These are phyloP conservation scores for Paracoccidioides brasiliensis DNA, from an alignment of 2,329 filamentous ascomycete genomes.

Conservation along the genomic window DNA sequence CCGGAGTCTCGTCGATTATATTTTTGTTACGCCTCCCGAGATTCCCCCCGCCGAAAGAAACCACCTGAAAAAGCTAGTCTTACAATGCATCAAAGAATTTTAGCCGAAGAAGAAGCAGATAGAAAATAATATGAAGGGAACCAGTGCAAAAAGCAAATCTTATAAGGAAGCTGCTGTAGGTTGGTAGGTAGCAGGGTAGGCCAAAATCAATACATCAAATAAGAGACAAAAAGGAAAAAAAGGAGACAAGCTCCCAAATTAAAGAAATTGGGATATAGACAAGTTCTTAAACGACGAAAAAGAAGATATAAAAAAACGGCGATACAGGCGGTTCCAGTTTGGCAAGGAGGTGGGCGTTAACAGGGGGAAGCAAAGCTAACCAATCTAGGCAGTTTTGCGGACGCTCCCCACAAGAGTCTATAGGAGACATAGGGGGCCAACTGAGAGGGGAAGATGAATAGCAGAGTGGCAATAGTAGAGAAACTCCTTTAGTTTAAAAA, in stretches of 20 bases:
- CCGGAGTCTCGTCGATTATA: background rate
- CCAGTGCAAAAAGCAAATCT: slow-evolving; percentile 11
- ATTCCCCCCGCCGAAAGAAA: background rate
- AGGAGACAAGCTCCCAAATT: background rate
- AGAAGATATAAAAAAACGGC: background rate
- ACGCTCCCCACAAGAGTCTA: background rate
- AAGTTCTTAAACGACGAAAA: background rate
- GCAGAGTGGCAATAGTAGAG: background rate
- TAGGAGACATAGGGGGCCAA: background rate
- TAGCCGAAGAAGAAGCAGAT: background rate
- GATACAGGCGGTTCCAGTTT: background rate
- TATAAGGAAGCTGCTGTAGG: background rate
- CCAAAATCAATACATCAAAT: background rate
- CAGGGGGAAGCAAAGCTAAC: background rate
- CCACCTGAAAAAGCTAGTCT: background rate
- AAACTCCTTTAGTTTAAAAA: background rate
- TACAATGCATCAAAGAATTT: background rate
- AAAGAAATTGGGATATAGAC: background rate
- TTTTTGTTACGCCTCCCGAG: background rate
- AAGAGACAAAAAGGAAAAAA: background rate
- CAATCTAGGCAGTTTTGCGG: background rate
- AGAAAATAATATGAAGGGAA: background rate
- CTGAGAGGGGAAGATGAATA: background rate
- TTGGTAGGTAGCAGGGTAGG: background rate
- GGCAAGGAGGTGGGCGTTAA: background rate